These are phyloP conservation scores for Mortierella sp. DNA, from an alignment of 371 early-diverging fungal species.

Conservation along the genomic window DNA sequence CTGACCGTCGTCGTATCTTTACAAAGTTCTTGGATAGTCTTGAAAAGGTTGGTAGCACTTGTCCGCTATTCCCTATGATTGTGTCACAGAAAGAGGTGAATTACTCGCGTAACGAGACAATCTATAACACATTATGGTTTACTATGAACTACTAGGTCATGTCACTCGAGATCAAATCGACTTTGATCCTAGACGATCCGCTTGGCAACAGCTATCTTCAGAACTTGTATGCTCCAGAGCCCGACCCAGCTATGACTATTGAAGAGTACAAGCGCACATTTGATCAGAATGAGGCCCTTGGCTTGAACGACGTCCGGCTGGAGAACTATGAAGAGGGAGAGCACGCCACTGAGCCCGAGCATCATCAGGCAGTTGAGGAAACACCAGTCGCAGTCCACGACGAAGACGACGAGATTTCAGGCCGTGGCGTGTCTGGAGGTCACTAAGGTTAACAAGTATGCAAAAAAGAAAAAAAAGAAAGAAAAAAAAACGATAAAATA, in stretches of 20 bases:
- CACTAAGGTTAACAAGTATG: slow-evolving; percentile 7
- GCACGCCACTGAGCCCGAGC: not conserved
- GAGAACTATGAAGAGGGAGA: slow-evolving; percentile 59
- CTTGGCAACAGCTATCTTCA: slow-evolving; percentile 86
- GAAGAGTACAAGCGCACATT: slow-evolving; percentile 88
- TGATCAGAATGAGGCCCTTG: slow-evolving; percentile 87
- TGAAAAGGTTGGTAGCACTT: slow-evolving; percentile 59
- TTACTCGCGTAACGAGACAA: no score
- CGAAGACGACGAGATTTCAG: slow-evolving; percentile 45
- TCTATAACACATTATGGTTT: no score
- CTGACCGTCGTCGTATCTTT: slow-evolving; percentile 66
- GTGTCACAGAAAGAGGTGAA: not conserved
- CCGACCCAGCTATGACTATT: slow-evolving; percentile 91
- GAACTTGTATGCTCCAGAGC: slow-evolving; percentile 93
- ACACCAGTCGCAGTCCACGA: slow-evolving; percentile 23
- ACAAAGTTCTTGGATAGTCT: slow-evolving; percentile 74
- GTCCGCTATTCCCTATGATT: not conserved
- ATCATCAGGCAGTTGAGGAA: slow-evolving; percentile 17
- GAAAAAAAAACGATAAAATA: not conserved
- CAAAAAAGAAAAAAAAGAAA: not conserved
- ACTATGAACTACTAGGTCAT: slow-evolving; percentile 24
- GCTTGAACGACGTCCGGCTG: slow-evolving; percentile 87
- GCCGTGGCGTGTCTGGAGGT: slow-evolving; percentile 48
- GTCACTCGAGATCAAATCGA: slow-evolving; percentile 54
- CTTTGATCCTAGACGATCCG: slow-evolving; percentile 93